These are phyloP conservation scores for Pelagophyceae sp. DNA, from an alignment of 352 stramenopile species.

Conservation along the genomic window DNA sequence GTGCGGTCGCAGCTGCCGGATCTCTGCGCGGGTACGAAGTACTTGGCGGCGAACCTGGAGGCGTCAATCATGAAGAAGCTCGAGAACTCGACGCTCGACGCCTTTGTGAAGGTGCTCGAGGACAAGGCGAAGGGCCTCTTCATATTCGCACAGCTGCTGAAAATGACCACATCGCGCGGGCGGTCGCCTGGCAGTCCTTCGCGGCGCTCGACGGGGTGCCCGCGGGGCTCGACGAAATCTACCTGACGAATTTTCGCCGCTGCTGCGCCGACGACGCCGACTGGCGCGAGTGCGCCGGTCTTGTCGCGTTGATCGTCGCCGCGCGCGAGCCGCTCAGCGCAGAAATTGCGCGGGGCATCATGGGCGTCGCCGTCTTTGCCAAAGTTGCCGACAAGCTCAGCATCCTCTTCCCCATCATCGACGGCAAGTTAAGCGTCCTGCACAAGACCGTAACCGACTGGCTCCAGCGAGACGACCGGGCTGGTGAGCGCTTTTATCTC, in stretches of 20 bases:
- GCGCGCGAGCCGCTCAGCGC: not conserved
- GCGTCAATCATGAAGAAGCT: not conserved
- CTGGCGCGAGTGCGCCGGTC: not conserved
- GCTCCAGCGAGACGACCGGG: no score
- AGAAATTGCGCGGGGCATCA: not conserved
- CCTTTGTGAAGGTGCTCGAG: not conserved
- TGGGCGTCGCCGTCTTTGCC: no score
- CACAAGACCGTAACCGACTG: conserved; percentile 2
- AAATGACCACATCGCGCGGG: not conserved
- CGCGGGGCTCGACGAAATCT: not conserved
- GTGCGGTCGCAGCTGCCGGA: not conserved
- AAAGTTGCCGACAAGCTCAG: no score
- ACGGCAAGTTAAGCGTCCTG: not conserved
- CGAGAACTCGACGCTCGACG: not conserved
- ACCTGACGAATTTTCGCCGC: not conserved
- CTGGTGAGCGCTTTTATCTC: no score
- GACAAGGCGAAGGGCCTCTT: not conserved
- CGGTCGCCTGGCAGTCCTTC: not conserved
- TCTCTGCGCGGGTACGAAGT: not conserved
- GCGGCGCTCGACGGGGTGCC: not conserved
- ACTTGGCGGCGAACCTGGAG: not conserved
- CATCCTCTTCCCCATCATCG: not conserved
- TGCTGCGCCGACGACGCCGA: not conserved
- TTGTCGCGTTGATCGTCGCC: not conserved
- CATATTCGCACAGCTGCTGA: not conserved